A percentile compares a stretch with the other conserved stretches of the same genome.
Evolutionary conservation across 352 stramenopile species (phyloP).

Genomic region (Phytophthora agathidicida): DNA sequence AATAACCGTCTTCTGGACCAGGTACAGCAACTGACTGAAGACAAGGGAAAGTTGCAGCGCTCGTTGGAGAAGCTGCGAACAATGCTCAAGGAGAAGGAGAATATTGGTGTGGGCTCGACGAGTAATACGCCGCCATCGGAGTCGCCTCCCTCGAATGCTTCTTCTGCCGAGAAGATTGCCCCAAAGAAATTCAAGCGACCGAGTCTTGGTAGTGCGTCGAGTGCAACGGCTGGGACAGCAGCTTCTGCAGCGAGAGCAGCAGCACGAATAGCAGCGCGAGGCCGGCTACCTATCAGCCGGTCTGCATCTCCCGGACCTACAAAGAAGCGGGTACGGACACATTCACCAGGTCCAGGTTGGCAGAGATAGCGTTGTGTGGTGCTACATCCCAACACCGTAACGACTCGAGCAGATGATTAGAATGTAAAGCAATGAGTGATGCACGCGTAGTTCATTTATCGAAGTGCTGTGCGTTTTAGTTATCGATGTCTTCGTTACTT

Average conservation of each 20-base stretch:
- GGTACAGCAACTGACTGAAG: conserved; percentile 68
- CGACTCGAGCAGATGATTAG: conserved; percentile 24
- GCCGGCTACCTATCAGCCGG: conserved; percentile 21
- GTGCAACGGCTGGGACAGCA: conserved; percentile 22
- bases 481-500: conserved; percentile 40
- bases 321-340: conserved; percentile 49
- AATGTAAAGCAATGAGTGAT: conserved; percentile 26
- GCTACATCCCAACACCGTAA: conserved; percentile 34
- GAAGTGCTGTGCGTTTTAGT: neutral
- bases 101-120: conserved; percentile 44
- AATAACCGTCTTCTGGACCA: conserved; percentile 80
- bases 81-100: conserved; percentile 76
- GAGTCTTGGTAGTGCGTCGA: conserved; percentile 28
- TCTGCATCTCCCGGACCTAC: conserved; percentile 38
- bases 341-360: conserved; percentile 32
- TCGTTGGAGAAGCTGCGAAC: conserved; percentile 52
- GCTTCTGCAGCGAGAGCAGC: conserved; percentile 26
- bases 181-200: conserved; percentile 17
- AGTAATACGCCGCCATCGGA: conserved; percentile 28
- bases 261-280: conserved; percentile 27
- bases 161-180: conserved; percentile 13
- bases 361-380: conserved; percentile 32
- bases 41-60: conserved; percentile 63
- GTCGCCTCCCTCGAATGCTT: conserved; percentile 25
- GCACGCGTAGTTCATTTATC: conserved; percentile 23